phyloP scores from a whole-genome alignment of 352 stramenopile genomes.

The Globisporangium emineosum region DNA sequence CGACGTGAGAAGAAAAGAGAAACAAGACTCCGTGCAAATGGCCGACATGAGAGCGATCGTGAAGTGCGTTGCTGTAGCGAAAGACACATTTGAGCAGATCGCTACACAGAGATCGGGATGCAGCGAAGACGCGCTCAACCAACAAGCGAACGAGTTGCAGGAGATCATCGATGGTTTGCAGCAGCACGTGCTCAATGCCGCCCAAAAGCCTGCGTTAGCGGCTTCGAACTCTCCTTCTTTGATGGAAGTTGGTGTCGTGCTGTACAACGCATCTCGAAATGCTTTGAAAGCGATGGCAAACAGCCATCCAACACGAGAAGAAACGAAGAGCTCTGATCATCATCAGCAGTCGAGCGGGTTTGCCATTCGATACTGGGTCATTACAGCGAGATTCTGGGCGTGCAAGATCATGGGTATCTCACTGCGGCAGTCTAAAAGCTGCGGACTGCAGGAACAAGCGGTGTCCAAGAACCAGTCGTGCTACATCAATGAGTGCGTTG shows the following conservation, averaged over 20 bases:
- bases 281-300: slow-evolving; percentile 30
- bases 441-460: neutral
- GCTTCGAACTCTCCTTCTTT: slow-evolving; percentile 26
- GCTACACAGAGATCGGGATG: neutral
- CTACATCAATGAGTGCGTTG: slow-evolving; percentile 62
- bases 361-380: slow-evolving; percentile 23
- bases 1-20: neutral
- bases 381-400: slow-evolving; percentile 47
- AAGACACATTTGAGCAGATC: slow-evolving; percentile 17
- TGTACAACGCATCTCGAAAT: slow-evolving; percentile 64
- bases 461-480: slow-evolving; percentile 18
- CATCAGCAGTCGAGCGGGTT: slow-evolving; percentile 3
- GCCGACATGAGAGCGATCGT: slow-evolving; percentile 14
- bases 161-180: slow-evolving; percentile 28
- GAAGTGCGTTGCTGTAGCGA: slow-evolving; percentile 20
- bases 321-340: neutral
- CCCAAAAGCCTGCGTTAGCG: slow-evolving; percentile 26
- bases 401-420: slow-evolving; percentile 64
- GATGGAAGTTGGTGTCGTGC: slow-evolving; percentile 57
- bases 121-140: neutral
- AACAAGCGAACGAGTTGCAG: slow-evolving; percentile 8
- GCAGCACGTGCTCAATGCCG: slow-evolving; percentile 18
- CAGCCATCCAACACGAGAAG: neutral
- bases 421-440: slow-evolving; percentile 31
- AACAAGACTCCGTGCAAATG: neutral